These are phyloP conservation scores for Pueraria montana DNA, from an alignment of 306 rosid genomes.

Conservation along the genomic window DNA sequence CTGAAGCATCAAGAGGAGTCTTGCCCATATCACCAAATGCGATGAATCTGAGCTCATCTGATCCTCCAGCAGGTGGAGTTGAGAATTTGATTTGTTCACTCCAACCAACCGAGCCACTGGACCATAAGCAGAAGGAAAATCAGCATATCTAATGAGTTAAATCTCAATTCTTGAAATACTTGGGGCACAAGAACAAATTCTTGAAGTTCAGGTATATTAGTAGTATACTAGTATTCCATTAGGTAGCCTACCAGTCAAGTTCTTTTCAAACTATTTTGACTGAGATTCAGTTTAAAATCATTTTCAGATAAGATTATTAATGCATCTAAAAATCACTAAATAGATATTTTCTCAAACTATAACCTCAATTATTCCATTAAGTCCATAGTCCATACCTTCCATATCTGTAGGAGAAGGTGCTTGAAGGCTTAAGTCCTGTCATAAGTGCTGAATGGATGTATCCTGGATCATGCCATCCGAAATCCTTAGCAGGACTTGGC, in stretches of 20 bases:
- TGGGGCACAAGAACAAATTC: conserved; percentile 14
- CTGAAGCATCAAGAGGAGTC: conserved; percentile 80
- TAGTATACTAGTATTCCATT: conserved; percentile 8
- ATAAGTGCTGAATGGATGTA: conserved; percentile 87
- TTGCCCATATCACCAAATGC: conserved; percentile 95
- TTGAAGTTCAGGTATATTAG: conserved; percentile 9
- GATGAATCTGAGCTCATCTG: conserved; percentile 69
- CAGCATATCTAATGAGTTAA: background rate
- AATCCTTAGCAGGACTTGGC: conserved; percentile 89
- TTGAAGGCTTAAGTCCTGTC: conserved; percentile 82
- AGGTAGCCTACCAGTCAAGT: background rate
- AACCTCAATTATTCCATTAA: background rate
- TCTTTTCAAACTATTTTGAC: conserved; percentile 29
- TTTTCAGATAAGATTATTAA: background rate
- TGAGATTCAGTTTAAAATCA: background rate
- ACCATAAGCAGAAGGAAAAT: conserved; percentile 23
- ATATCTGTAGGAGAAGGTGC: conserved; percentile 66
- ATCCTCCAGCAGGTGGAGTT: conserved; percentile 89
- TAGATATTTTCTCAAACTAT: conserved; percentile 22
- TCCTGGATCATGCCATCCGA: conserved; percentile 99
- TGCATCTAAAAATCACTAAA: background rate
- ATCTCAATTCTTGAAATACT: conserved; percentile 15
- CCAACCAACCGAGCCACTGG: conserved; percentile 82
- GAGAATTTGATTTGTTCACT: conserved; percentile 64
- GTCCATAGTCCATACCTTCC: conserved; percentile 74